Percentiles rank a stretch among this genome's conserved stretches.
phyloP scores from a whole-genome alignment of 805 yeast genomes.

The Myxozyma vanderwaltii region DNA sequence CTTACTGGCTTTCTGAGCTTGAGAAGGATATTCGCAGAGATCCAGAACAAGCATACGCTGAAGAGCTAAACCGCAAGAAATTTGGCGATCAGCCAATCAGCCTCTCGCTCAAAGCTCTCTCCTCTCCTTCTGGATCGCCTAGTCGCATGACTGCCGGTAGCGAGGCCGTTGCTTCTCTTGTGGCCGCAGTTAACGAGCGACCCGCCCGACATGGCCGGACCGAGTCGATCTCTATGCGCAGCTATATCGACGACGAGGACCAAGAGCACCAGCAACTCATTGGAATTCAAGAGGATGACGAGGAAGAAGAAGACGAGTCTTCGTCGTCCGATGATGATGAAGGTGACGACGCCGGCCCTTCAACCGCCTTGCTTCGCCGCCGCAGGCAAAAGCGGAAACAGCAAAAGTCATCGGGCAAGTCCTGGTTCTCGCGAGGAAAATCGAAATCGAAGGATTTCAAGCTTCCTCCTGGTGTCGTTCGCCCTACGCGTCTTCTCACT shows the following conservation, averaged over 20 bases:
- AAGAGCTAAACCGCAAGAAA: conserved; percentile 53
- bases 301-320: conserved; percentile 46
- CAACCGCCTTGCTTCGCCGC: conserved; percentile 5
- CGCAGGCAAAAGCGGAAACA: conserved; percentile 10
- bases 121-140: conserved; percentile 13
- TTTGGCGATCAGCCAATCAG: conserved; percentile 32
- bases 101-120: conserved; percentile 6
- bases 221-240: conserved; percentile 26
- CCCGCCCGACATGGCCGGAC: conserved; percentile 36
- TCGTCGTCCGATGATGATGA: conserved; percentile 37
- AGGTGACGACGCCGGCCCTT: conserved; percentile 34
- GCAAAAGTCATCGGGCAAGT: conserved; percentile 1
- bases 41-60: conserved; percentile 77
- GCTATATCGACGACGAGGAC: conserved; percentile 22
- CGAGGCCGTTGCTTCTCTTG: conserved; percentile 13
- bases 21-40: conserved; percentile 75
- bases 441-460: conserved; percentile 9
- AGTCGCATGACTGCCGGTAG: background rate
- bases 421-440: conserved; percentile 23
- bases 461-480: conserved; percentile 85
- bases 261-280: conserved; percentile 24
- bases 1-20: conserved; percentile 92
- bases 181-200: conserved; percentile 18
- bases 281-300: conserved; percentile 18
- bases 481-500: conserved; percentile 76